These are phyloP conservation scores for Aureobasidium sp. DNA, from an alignment of 2,329 filamentous ascomycete genomes.

Conservation along the genomic window DNA sequence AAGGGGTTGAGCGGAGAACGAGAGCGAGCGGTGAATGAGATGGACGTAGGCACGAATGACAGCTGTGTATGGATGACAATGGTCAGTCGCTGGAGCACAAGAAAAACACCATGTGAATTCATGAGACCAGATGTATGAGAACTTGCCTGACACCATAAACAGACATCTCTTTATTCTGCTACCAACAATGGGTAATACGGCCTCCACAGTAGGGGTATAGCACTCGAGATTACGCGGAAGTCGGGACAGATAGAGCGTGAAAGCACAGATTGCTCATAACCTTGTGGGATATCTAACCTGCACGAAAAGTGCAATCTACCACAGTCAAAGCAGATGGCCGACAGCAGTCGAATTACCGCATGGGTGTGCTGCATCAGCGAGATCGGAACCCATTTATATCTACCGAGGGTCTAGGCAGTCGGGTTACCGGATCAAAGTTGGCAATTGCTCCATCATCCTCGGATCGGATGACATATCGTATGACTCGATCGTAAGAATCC, in stretches of 20 bases:
- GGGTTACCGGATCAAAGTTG: background rate
- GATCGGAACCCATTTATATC: background rate
- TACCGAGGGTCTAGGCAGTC: background rate
- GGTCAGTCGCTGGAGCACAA: conserved; percentile 1
- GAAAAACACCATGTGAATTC: background rate
- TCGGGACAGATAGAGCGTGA: background rate
- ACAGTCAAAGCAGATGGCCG: background rate
- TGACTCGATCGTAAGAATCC: background rate
- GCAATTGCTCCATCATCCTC: background rate
- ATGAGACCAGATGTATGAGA: background rate
- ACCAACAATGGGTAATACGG: background rate
- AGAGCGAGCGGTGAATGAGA: conserved; percentile 3
- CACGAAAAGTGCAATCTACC: too few species aligned
- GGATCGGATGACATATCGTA: background rate
- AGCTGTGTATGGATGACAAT: conserved; percentile 2
- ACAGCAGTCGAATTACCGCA: background rate
- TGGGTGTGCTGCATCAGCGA: background rate
- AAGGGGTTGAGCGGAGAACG: background rate
- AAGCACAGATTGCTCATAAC: background rate
- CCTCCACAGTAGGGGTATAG: background rate
- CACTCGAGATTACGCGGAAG: background rate
- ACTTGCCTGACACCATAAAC: background rate
- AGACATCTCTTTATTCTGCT: background rate
- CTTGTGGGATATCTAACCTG: too few species aligned
- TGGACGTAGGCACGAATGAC: background rate